These are phyloP conservation scores for Chamaecyparis obtusa DNA, from an alignment of 75 land plant genomes.

Conservation along the genomic window DNA sequence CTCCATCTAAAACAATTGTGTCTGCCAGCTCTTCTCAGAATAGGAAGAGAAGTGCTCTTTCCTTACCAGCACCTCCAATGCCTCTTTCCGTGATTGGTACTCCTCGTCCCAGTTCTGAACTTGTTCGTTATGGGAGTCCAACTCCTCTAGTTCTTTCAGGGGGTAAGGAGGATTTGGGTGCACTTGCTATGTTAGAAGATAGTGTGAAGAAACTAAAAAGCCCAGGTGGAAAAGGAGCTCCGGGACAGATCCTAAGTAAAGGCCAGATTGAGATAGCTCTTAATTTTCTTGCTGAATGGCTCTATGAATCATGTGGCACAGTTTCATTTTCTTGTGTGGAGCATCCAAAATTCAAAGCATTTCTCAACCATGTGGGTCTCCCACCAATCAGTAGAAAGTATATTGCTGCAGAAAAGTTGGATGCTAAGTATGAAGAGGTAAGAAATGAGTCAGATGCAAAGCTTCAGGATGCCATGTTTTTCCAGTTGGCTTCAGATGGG, in stretches of 20 bases:
- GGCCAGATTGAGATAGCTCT: conserved; percentile 57
- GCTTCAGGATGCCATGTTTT: conserved; percentile 72
- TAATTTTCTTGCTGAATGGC: conserved; percentile 77
- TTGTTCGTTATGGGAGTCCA: conserved; percentile 4
- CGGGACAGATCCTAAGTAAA: conserved; percentile 50
- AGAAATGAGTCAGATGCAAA: conserved; percentile 56
- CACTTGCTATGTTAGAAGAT: conserved; percentile 76
- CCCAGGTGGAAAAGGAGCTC: conserved; percentile 44
- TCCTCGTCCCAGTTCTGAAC: conserved; percentile 6
- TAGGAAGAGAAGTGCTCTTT: conserved; percentile 18
- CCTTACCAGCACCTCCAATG: conserved; percentile 9
- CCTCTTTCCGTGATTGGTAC: conserved; percentile 6
- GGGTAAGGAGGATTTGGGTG: conserved; percentile 80
- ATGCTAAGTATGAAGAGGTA: conserved; percentile 66
- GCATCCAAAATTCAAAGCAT: conserved; percentile 79
- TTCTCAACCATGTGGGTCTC: conserved; percentile 68
- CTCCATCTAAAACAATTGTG: conserved; percentile 5
- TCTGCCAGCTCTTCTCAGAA: conserved; percentile 14
- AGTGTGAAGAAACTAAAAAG: conserved; percentile 83
- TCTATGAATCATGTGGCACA: conserved; percentile 75
- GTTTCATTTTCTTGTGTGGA: conserved; percentile 69
- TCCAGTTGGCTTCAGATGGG: conserved; percentile 78
- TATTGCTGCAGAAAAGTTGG: conserved; percentile 46
- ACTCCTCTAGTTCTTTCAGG: conserved; percentile 58
- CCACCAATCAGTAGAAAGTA: conserved; percentile 53